A percentile compares a stretch with the other conserved stretches of the same genome.
phyloP scores from a whole-genome alignment of 2,329 filamentous ascomycete genomes.

The Neonectria magnoliae region DNA sequence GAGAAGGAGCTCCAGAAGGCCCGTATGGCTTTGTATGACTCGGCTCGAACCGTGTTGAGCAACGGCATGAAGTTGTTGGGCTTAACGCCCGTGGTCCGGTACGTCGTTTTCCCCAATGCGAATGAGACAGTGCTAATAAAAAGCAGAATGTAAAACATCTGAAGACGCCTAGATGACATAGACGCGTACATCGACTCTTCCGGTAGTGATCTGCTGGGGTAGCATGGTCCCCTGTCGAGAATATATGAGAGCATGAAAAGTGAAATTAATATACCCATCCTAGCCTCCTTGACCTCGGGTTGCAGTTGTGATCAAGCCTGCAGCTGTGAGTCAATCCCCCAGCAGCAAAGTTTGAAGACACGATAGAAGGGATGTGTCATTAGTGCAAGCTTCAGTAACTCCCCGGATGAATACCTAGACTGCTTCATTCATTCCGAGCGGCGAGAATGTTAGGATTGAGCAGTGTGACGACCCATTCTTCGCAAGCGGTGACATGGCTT shows the following conservation, averaged over 20 bases:
- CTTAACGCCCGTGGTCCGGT: constrained; percentile 76
- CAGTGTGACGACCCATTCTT: neutral
- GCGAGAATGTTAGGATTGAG: neutral
- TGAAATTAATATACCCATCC: constrained; percentile 43
- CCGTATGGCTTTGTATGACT: constrained; percentile 81
- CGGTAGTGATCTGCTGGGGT: constrained; percentile 21
- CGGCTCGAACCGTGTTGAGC: constrained; percentile 77
- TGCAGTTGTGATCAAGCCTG: neutral
- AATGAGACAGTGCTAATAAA: constrained; percentile 17
- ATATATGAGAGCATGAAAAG: constrained; percentile 42
- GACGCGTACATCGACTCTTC: constrained; percentile 15
- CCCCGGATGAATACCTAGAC: neutral
- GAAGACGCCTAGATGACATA: neutral
- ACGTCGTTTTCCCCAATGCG: constrained; percentile 16
- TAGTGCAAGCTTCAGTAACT: neutral
- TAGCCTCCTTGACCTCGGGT: constrained; percentile 5
- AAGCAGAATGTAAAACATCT: constrained; percentile 39
- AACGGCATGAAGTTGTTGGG: constrained; percentile 88
- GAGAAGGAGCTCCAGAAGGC: constrained; percentile 73
- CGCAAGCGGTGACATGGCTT: neutral
- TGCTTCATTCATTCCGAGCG: neutral
- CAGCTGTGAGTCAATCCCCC: neutral
- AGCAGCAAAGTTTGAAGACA: neutral
- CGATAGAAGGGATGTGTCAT: neutral
- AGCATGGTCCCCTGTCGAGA: constrained; percentile 14